A percentile compares a stretch with the other conserved stretches of the same genome.
Evolutionary conservation across 139 green algal species (phyloP).

Genomic region (Closterium sp.): DNA sequence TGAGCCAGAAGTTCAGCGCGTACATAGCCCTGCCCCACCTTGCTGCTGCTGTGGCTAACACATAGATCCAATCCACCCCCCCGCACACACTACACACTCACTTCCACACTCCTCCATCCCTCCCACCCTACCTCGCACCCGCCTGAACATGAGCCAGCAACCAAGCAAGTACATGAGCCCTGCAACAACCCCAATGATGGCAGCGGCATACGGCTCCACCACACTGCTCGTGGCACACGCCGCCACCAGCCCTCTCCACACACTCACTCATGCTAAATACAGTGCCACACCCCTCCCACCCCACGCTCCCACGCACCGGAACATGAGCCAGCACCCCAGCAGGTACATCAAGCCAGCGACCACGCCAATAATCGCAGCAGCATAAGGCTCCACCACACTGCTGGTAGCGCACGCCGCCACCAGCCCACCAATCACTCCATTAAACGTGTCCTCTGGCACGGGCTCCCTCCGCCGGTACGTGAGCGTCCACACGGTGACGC

Average conservation of each 20-base stretch:
- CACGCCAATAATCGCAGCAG: constrained; percentile 76
- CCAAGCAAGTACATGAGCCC: constrained; percentile 14
- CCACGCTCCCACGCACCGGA: constrained; percentile 46
- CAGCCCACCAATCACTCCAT: constrained; percentile 69
- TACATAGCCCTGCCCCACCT: too few species aligned
- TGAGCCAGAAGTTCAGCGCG: too few species aligned
- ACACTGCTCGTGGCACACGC: constrained; percentile 67
- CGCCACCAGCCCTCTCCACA: constrained; percentile 69
- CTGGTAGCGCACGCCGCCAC: constrained; percentile 68
- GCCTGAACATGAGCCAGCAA: constrained; percentile 15
- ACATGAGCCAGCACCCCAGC: constrained; percentile 4
- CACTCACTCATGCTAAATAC: neutral
- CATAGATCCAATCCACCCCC: too few species aligned
- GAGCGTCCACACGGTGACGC: constrained; percentile 55
- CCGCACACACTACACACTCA: too few species aligned
- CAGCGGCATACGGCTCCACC: constrained; percentile 73
- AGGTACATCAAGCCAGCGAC: constrained; percentile 19
- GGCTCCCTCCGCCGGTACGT: constrained; percentile 16
- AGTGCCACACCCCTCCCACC: neutral
- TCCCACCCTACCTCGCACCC: neutral
- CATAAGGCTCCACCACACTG: constrained; percentile 72
- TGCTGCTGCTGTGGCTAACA: too few species aligned
- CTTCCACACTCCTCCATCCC: too few species aligned
- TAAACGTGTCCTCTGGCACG: constrained; percentile 47
- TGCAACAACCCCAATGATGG: constrained; percentile 69